Base-by-base conservation (phyloP, 2,329 filamentous ascomycete species). In the Dothistroma pini region DNA sequence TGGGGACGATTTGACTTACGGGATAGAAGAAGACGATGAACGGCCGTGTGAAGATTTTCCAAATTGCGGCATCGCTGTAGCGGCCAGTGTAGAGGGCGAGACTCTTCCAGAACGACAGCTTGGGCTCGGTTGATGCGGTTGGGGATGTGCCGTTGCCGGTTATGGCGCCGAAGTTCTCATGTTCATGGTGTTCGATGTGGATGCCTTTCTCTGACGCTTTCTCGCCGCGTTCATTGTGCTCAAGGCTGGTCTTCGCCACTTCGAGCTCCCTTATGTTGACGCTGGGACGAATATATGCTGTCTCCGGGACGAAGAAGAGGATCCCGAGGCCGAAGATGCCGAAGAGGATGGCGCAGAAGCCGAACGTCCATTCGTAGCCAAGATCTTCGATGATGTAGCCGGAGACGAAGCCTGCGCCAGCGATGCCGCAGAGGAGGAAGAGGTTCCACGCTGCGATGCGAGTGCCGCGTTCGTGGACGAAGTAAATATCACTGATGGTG, bases 401-500 rank as follows among this genome's bases (percentile, higher is more conserved):
- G 41, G 66, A 72, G 35, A 78, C 72, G 60, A 77, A 71, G 48
- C 70, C 72, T 2, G 73, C 76, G 11, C 76, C 74, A 14, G 70
- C 68, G 34, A 77, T 76, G 38, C 77, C 76, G 62, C 73, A 71
- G n/a, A 75, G 69, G 1, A 78, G 68, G 60, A 76, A 77, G 4
- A 78, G 59, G 58, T 77, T 75, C 74, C 74, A 78, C 14, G 75
- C 70, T 7, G 75, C 72, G 25, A 78, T 71, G 6, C 75, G 71
- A 9, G 74, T 74, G 4, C 71, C 76, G 50, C 77, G 72, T 58
- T 78, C 69, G 63, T 79, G 77, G 19, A 78, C 74, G 58, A 77
- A 79, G 66, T 76, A 78, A 10, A 79, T 60, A 58, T 79, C 77
- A 11, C 69, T 73, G 54, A 78, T 75, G 0, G 80, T 82, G 60